Conservation (phyloP, 345 rosid species). For the Heritiera fomes region DNA sequence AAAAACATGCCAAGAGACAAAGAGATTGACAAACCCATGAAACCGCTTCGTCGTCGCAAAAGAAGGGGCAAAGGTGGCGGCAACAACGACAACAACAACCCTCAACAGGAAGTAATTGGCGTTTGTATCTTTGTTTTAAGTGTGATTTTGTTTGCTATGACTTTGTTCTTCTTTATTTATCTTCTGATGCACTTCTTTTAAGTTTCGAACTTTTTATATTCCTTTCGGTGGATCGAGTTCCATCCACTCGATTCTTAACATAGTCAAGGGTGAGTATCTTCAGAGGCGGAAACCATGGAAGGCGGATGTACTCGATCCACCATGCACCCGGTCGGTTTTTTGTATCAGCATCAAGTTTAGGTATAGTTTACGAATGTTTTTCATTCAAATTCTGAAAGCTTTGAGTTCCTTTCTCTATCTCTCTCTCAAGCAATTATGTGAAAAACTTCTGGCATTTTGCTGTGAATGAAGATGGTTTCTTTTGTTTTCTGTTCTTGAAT, state of each 20-base stretch:
- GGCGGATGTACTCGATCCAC: neutral
- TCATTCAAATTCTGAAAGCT: no score
- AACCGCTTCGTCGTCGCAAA: neutral
- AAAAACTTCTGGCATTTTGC: no score
- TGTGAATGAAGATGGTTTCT: no score
- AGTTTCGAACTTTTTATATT: no score
- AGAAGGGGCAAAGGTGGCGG: neutral
- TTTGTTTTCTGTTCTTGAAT: no score
- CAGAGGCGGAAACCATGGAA: neutral
- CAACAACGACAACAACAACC: neutral
- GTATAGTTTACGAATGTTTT: neutral
- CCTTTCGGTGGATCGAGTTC: neutral
- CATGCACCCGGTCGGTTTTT: neutral
- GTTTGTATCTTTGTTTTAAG: neutral
- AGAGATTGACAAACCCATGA: neutral
- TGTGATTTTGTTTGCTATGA: neutral
- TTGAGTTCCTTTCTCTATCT: no score
- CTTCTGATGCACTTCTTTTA: neutral
- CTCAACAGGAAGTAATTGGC: neutral
- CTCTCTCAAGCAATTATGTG: no score
- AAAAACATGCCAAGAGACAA: neutral
- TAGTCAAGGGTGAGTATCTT: neutral
- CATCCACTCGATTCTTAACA: neutral
- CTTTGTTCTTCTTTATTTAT: neutral
- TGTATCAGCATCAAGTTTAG: neutral